A percentile compares a stretch with the other conserved stretches of the same genome.
phyloP scores from a whole-genome alignment of 257 asterid genomes.

The Solanum appendiculatum region DNA sequence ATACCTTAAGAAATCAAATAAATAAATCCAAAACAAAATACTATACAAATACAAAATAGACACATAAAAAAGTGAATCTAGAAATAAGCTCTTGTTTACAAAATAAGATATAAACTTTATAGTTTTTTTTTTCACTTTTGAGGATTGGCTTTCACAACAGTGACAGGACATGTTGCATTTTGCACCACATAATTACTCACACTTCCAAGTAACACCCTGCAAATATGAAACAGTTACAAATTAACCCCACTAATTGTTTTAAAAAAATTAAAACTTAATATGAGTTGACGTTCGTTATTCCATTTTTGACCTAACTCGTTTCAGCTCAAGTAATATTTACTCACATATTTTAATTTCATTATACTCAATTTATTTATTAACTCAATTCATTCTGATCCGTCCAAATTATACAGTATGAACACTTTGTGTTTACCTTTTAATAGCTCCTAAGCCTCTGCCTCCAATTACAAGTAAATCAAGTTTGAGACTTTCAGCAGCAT shows the following conservation, averaged over 20 bases:
- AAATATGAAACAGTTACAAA: background rate
- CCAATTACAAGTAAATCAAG: conserved; percentile 65
- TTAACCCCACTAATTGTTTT: background rate
- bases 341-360: too few relatives aligned
- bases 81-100: background rate
- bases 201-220: conserved; percentile 74
- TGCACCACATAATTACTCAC: conserved; percentile 80
- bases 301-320: background rate
- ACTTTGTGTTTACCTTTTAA: conserved; percentile 41
- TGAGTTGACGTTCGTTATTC: background rate
- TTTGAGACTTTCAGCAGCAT: conserved; percentile 56
- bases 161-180: conserved; percentile 68
- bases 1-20: background rate
- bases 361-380: too few relatives aligned
- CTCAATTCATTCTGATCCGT: accelerated
- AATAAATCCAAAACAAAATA: background rate
- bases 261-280: background rate
- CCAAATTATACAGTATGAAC: too few relatives aligned
- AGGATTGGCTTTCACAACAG: conserved; percentile 49
- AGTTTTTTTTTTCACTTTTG: background rate
- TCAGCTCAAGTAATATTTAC: too few relatives aligned
- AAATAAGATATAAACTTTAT: background rate
- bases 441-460: conserved; percentile 61
- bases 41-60: background rate
- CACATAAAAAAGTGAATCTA: background rate